These are phyloP conservation scores for Cyclocybe cylindracea DNA, from an alignment of 768 basidiomycete species.

Conservation along the genomic window DNA sequence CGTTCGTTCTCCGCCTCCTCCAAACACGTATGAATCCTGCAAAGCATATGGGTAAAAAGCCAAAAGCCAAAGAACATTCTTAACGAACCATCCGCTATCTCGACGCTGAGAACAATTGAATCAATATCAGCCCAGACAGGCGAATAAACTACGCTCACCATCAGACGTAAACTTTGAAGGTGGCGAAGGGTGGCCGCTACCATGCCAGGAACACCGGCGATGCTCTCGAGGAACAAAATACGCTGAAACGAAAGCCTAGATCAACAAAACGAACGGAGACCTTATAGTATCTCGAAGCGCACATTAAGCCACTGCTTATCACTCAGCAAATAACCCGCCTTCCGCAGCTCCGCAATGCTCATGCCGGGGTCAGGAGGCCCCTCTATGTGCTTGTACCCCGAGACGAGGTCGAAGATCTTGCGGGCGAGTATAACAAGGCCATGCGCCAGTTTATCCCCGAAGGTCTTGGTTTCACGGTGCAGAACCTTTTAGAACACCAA, in stretches of 20 bases:
- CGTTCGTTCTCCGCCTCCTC: constrained; percentile 98
- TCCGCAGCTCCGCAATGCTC: constrained; percentile 71
- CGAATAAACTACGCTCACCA: constrained; percentile 51
- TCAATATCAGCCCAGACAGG: not conserved
- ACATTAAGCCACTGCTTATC: constrained; percentile 79
- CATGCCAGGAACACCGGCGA: constrained; percentile 97
- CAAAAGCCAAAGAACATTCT: not conserved
- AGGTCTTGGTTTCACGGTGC: constrained; percentile 59
- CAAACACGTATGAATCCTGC: constrained; percentile 89
- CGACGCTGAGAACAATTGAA: constrained; percentile 36
- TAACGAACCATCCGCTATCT: constrained; percentile 50
- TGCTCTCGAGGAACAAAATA: constrained; percentile 72
- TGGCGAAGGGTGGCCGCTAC: constrained; percentile 89
- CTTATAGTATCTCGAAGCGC: constrained; percentile 20
- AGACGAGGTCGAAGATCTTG: constrained; percentile 78
- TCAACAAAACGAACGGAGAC: not conserved
- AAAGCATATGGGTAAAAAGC: constrained; percentile 49
- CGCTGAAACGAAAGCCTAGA: constrained; percentile 32
- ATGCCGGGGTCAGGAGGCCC: constrained; percentile 64
- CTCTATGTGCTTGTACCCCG: constrained; percentile 78
- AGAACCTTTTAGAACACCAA: constrained; percentile 52
- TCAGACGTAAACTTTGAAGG: constrained; percentile 81
- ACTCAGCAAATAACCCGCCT: constrained; percentile 71
- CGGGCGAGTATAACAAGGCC: constrained; percentile 61
- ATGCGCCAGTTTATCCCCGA: constrained; percentile 74